Evolutionary conservation across 2,329 filamentous ascomycete species (phyloP).

Genomic region (Gyromitra esculenta): DNA sequence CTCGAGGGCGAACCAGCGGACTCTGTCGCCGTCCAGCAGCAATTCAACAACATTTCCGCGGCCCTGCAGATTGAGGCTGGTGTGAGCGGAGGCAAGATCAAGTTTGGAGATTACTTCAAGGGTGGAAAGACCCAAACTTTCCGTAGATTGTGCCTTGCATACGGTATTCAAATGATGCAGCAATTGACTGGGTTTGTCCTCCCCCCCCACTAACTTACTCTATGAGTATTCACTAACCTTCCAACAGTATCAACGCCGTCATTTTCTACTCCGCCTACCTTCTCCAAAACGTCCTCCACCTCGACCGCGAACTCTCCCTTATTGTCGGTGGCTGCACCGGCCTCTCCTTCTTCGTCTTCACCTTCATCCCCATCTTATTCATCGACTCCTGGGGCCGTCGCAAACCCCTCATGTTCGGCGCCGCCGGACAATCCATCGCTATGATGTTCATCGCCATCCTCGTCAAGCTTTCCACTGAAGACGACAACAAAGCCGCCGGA

Average conservation of each 20-base stretch:
- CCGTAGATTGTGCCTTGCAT: conserved; percentile 70
- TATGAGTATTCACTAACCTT: neutral
- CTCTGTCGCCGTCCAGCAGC: conserved; percentile 63
- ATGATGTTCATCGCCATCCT: conserved; percentile 69
- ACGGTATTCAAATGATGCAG: conserved; percentile 70
- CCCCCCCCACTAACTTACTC: neutral
- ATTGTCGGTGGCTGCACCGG: conserved; percentile 66
- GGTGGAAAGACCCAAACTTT: conserved; percentile 73
- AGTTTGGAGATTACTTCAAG: conserved; percentile 67
- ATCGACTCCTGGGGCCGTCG: conserved; percentile 74
- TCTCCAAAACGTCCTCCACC: conserved; percentile 60
- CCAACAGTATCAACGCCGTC: conserved; percentile 63
- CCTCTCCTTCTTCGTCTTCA: conserved; percentile 66
- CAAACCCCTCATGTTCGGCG: conserved; percentile 76
- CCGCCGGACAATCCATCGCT: conserved; percentile 70
- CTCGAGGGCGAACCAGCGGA: conserved; percentile 64
- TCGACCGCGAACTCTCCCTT: conserved; percentile 62
- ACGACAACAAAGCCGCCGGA: conserved; percentile 52
- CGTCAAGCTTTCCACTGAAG: conserved; percentile 57
- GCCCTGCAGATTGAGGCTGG: conserved; percentile 71
- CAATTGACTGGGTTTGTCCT: conserved; percentile 62
- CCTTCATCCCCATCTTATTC: conserved; percentile 70
- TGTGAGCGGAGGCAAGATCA: conserved; percentile 51
- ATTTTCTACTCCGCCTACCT: conserved; percentile 59
- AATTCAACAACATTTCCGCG: conserved; percentile 70